Percentiles rank a stretch among this genome's conserved stretches.
These are phyloP conservation scores for Penicillium paneum DNA, from an alignment of 2,329 filamentous ascomycete species.

Conservation along the genomic window DNA sequence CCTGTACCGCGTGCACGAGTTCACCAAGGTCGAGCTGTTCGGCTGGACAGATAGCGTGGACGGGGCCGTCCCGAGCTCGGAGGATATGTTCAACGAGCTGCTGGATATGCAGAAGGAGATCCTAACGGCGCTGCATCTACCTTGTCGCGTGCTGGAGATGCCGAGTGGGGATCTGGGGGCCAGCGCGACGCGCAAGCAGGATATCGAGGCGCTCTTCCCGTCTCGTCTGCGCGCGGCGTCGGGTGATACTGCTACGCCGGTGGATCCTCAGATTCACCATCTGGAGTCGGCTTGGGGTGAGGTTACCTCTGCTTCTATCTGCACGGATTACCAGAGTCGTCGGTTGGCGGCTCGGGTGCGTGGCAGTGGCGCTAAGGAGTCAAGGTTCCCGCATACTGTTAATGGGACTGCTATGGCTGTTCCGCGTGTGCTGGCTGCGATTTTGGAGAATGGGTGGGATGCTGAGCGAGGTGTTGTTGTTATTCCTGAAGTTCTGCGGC, in stretches of 20 bases:
- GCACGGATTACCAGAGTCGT: conserved; percentile 89
- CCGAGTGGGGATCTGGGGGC: conserved; percentile 84
- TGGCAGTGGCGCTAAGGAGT: conserved; percentile 43
- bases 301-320: conserved; percentile 84
- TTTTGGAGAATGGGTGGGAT: conserved; percentile 89
- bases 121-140: conserved; percentile 69
- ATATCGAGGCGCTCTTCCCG: conserved; percentile 94
- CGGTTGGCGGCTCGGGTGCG: conserved; percentile 74
- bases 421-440: conserved; percentile 80
- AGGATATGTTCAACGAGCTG: conserved; percentile 74
- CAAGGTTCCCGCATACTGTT: conserved; percentile 79
- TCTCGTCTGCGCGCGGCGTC: conserved; percentile 54
- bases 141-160: conserved; percentile 91
- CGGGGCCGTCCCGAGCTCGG: conserved; percentile 25
- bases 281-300: conserved; percentile 79
- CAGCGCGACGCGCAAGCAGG: conserved; percentile 78
- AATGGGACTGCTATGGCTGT: conserved; percentile 94
- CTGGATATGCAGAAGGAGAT: conserved; percentile 83
- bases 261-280: conserved; percentile 9
- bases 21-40: conserved; percentile 98
- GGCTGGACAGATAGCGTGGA: conserved; percentile 72
- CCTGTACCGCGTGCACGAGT: conserved; percentile 94
- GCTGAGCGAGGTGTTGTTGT: conserved; percentile 63
- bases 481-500: conserved; percentile 74
- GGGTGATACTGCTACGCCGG: background rate